Evolutionary conservation across 306 rosid species (phyloP).

Genomic region (Prunus mongolica): DNA sequence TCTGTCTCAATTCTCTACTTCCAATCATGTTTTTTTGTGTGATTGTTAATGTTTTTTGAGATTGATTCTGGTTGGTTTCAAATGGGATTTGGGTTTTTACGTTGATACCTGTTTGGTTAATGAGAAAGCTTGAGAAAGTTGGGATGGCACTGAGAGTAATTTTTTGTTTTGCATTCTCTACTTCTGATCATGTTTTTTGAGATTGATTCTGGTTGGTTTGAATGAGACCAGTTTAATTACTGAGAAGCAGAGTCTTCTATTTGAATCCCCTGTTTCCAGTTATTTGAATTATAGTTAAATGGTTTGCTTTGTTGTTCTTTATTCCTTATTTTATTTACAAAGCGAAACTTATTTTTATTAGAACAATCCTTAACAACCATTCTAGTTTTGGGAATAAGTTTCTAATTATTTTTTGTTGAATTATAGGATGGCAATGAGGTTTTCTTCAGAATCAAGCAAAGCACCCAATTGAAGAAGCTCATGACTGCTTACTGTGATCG

Average conservation of each 20-base stretch:
- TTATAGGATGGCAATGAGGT: constrained; percentile 57
- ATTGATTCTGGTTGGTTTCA: not conserved
- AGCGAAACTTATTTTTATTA: no score
- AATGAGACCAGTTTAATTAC: no score
- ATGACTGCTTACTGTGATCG: constrained; percentile 66
- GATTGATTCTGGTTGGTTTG: no score
- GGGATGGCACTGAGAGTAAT: not conserved
- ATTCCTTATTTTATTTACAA: no score
- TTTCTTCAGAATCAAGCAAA: constrained; percentile 51
- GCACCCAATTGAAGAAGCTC: constrained; percentile 56
- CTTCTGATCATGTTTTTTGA: no score
- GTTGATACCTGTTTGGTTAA: not conserved
- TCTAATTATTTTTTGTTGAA: not conserved
- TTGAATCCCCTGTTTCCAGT: no score
- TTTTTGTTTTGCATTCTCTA: not conserved
- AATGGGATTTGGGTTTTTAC: not conserved
- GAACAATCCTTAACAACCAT: no score
- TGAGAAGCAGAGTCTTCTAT: no score
- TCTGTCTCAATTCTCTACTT: not conserved
- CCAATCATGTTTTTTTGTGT: no score
- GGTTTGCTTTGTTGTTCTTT: no score
- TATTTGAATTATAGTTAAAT: no score
- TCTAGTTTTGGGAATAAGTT: not conserved
- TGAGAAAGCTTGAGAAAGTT: not conserved
- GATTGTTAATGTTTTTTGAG: not conserved